Evolutionary conservation across 2,329 filamentous ascomycete species (phyloP), one percentile per base, ranked within the genome.

Genomic region (Pestalotiopsis sp.): DNA sequence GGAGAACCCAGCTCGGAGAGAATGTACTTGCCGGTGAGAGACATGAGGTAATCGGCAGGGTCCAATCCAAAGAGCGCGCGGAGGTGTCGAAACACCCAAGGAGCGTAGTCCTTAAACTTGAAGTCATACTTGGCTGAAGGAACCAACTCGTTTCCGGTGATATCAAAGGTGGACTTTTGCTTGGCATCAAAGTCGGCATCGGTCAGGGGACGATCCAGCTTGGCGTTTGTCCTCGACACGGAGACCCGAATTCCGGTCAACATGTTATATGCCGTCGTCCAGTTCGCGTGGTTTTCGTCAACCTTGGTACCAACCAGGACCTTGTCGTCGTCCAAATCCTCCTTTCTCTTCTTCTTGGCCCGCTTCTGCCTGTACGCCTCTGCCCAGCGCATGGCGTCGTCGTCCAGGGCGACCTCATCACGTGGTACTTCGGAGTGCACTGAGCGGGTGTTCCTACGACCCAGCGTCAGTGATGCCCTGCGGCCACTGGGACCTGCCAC

Each of bases 101-200:
- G 96, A n/a, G 95, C 95, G 80, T 99, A 99, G 82, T 99, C 96
- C 83, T 99, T 99, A 86, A 99, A 99, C 81, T 99, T 99, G 89
- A 99, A 99, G 83, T 99, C 96, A 84, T 99, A 99, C 82, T 99
- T 98, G 73, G 96, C 94, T 70, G 95, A 98, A 24, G 96, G 96
- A 4, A 97, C 97, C 78, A 99, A 85, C 83, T 99, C 96, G 79
- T 98, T 98, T 71, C 96, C 96, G 72, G 94, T 97, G 77, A 98
- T 97, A 81, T 98, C 96, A 85, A 99, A 99, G 60, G 94, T 98
- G 77, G 97, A 98, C 83, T 99, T 99, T 81, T 98, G 94, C 82
- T 93, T 94, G 71, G 93, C 92, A 69, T 94, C 88, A 81, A 99
- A 99, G 82, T 99, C 96, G 71, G 91, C 93, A 79, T 96, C 91